These are phyloP conservation scores for Myrica gale DNA, from an alignment of 306 rosid species.

Conservation along the genomic window DNA sequence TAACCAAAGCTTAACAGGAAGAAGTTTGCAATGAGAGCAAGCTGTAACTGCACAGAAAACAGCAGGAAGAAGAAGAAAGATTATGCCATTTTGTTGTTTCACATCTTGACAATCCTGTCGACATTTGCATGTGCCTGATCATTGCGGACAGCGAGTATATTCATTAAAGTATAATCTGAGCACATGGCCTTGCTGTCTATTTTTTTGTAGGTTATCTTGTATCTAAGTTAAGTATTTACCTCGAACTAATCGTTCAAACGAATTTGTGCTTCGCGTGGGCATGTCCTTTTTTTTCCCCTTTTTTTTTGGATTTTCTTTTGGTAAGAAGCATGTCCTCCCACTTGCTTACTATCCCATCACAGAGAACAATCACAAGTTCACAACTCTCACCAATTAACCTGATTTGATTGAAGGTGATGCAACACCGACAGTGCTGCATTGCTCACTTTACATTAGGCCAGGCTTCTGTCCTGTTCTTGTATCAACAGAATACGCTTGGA, in stretches of 20 bases:
- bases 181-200: neutral
- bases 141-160: neutral
- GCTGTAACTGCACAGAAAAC: neutral
- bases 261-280: too few species aligned
- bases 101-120: neutral
- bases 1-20: too few species aligned
- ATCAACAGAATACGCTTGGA: neutral
- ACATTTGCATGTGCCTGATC: conserved; percentile 5
- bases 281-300: too few species aligned
- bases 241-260: neutral
- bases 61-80: neutral
- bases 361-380: neutral
- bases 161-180: neutral
- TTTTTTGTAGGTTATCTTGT: neutral
- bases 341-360: neutral
- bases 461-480: neutral
- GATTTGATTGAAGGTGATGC: neutral
- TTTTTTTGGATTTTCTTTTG: too few species aligned
- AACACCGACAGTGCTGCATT: neutral
- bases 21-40: too few species aligned
- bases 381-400: neutral
- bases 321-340: neutral
- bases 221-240: neutral
- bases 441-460: too few species aligned
- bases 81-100: neutral